A percentile compares a stretch with the other conserved stretches of the same genome.
Evolutionary conservation across 2,329 filamentous ascomycete species (phyloP).

Genomic region (Talaromyces marneffei): DNA sequence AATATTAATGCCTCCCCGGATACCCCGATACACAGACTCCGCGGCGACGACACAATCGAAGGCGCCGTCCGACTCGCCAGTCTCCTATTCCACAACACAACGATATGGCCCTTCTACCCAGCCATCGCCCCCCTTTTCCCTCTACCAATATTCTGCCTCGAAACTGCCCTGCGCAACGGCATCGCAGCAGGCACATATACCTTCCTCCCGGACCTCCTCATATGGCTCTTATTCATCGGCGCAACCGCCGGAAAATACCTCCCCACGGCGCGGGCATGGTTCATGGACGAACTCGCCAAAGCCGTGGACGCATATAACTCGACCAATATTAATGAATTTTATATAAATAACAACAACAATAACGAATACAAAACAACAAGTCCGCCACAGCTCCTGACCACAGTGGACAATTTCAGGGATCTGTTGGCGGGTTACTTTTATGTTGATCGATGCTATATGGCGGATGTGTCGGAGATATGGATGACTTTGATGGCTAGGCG

Average conservation of each 20-base stretch:
- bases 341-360: background rate
- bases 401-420: slow-evolving; percentile 30
- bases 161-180: slow-evolving; percentile 28
- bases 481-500: slow-evolving; percentile 14
- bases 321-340: slow-evolving; percentile 17
- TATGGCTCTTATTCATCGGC: slow-evolving; percentile 35
- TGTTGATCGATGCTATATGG: slow-evolving; percentile 30
- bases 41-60: slow-evolving; percentile 34
- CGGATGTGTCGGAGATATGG: slow-evolving; percentile 28
- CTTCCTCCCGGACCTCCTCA: slow-evolving; percentile 29
- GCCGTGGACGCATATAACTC: background rate
- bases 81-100: slow-evolving; percentile 35
- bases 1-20: slow-evolving; percentile 12
- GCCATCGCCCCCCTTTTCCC: slow-evolving; percentile 30
- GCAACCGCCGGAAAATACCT: slow-evolving; percentile 22
- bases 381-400: slow-evolving; percentile 14
- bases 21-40: slow-evolving; percentile 10
- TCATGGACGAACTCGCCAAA: slow-evolving; percentile 24
- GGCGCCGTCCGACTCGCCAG: slow-evolving; percentile 35
- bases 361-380: background rate
- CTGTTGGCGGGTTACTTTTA: slow-evolving; percentile 33
- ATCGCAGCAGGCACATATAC: slow-evolving; percentile 29
- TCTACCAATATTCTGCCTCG: slow-evolving; percentile 30
- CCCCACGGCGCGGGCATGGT: slow-evolving; percentile 21
- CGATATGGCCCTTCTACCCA: slow-evolving; percentile 37